These are phyloP conservation scores for Fagus crenata DNA, from an alignment of 306 rosid species.

Conservation along the genomic window DNA sequence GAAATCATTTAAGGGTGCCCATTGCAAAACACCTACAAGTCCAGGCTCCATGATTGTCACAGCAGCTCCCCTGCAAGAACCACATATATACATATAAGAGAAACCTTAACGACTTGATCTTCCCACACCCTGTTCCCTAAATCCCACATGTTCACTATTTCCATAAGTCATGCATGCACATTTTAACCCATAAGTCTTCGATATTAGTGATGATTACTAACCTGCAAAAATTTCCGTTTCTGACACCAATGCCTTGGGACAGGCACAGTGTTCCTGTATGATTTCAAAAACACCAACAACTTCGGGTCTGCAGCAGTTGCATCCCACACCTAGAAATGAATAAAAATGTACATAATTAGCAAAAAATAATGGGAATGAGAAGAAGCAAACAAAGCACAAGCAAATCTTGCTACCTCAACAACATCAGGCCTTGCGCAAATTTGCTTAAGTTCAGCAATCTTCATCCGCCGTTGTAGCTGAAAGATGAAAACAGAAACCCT, in stretches of 20 bases:
- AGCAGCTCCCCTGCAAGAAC: constrained; percentile 98
- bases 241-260: constrained; percentile 99
- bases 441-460: constrained; percentile 95
- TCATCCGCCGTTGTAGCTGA: constrained; percentile 97
- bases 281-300: constrained; percentile 85
- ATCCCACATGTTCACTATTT: constrained; percentile 51
- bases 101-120: constrained; percentile 80
- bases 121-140: constrained; percentile 54
- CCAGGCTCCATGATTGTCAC: constrained; percentile 87
- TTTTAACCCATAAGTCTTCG: constrained; percentile 27
- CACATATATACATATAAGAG: constrained; percentile 98
- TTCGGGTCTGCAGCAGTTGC: constrained; percentile 97
- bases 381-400: constrained; percentile 3
- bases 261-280: constrained; percentile 93
- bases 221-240: constrained; percentile 97
- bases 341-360: constrained; percentile 10
- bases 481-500: constrained; percentile 15
- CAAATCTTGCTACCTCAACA: constrained; percentile 71
- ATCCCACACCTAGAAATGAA: constrained; percentile 81
- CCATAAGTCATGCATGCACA: constrained; percentile 53
- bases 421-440: constrained; percentile 92
- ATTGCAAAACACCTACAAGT: constrained; percentile 94
- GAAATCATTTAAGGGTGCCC: constrained; percentile 67
- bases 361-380: constrained; percentile 10
- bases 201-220: constrained; percentile 42